These are phyloP conservation scores for Geranium brycei DNA, from an alignment of 345 rosid species.

Conservation along the genomic window DNA sequence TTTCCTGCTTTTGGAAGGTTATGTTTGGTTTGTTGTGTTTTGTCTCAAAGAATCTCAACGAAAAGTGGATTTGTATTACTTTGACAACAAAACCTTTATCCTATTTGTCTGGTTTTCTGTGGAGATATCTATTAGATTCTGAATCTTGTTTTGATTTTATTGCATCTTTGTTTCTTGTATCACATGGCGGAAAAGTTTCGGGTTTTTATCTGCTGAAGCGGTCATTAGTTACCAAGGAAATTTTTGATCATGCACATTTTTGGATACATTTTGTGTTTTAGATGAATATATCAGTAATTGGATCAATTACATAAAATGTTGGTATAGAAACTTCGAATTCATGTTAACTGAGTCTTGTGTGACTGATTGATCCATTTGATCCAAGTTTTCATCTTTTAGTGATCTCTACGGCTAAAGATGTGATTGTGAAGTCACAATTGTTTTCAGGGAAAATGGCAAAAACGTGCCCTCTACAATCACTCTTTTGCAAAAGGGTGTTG, in stretches of 20 bases:
- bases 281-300: not conserved
- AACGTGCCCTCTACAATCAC: too few relatives aligned
- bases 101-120: too few relatives aligned
- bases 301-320: not conserved
- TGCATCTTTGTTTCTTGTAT: too few relatives aligned
- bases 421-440: not conserved
- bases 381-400: not conserved
- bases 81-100: constrained; percentile 8
- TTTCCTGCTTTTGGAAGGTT: constrained; percentile 44
- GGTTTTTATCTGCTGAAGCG: too few relatives aligned
- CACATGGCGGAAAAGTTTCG: too few relatives aligned
- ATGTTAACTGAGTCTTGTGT: not conserved
- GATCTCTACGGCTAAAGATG: not conserved
- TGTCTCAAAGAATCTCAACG: constrained; percentile 45
- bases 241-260: too few relatives aligned
- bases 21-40: constrained; percentile 50
- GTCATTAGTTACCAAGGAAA: too few relatives aligned
- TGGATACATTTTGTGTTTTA: too few relatives aligned
- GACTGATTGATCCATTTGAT: not conserved
- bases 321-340: not conserved
- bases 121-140: too few relatives aligned
- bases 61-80: constrained; percentile 24
- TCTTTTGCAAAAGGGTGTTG: not conserved
- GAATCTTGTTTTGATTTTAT: too few relatives aligned
- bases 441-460: too few relatives aligned